These are phyloP conservation scores for Nakazawaea peltata DNA, from an alignment of 805 yeast species.

Conservation along the genomic window DNA sequence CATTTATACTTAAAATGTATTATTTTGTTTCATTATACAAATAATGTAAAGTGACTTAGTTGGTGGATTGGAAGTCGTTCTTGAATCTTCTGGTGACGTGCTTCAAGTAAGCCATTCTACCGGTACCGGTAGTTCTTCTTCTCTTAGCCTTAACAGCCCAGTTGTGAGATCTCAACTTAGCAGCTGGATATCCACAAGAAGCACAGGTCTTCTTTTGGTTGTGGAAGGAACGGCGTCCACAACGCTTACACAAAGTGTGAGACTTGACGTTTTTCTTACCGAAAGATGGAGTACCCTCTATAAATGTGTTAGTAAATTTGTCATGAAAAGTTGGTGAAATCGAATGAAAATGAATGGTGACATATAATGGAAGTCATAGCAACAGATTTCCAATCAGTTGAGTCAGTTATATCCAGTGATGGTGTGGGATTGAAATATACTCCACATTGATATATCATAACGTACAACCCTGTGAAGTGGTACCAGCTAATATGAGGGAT, in stretches of 20 bases:
- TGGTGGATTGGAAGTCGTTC: conserved; percentile 89
- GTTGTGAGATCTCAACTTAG: conserved; percentile 97
- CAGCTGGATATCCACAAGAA: conserved; percentile 99
- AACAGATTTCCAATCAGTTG: too few species aligned
- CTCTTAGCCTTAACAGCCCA: conserved; percentile 99
- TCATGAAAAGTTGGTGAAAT: not conserved
- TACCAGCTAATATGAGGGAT: too few species aligned
- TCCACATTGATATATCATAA: too few species aligned
- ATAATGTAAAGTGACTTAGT: not conserved
- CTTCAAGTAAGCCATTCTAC: conserved; percentile 98
- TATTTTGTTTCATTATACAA: not conserved
- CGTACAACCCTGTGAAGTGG: too few species aligned
- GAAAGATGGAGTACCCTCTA: conserved; percentile 99
- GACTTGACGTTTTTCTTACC: conserved; percentile 99
- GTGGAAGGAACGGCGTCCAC: conserved; percentile 99
- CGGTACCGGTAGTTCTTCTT: conserved; percentile 99
- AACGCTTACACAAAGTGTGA: conserved; percentile 98
- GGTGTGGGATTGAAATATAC: too few species aligned
- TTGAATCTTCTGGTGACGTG: conserved; percentile 96
- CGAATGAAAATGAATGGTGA: not conserved
- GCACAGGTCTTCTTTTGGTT: conserved; percentile 98
- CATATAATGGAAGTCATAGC: not conserved
- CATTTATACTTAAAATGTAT: not conserved
- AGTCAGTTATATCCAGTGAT: too few species aligned
- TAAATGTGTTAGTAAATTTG: conserved; percentile 23